These are phyloP conservation scores for Plicaturopsis crispa DNA, from an alignment of 768 basidiomycete genomes.

Conservation along the genomic window DNA sequence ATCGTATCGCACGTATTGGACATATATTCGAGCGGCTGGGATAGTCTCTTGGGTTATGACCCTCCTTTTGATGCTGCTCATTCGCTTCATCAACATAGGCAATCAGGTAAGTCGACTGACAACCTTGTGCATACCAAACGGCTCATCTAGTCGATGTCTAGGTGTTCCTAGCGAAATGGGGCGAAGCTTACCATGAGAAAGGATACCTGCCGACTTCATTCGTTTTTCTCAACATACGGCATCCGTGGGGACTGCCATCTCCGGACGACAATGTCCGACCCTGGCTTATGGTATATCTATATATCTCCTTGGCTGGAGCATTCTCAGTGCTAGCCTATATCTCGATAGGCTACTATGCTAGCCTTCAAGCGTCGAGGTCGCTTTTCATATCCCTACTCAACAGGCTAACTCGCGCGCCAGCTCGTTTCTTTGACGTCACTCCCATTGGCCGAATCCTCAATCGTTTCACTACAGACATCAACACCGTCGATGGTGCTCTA, in stretches of 20 bases:
- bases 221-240: conserved; percentile 10
- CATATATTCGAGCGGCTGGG: conserved; percentile 59
- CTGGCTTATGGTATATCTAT: conserved; percentile 59
- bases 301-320: conserved; percentile 54
- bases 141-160: conserved; percentile 15
- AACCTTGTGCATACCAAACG: background rate
- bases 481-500: conserved; percentile 61
- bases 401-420: conserved; percentile 52
- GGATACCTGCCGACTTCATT: conserved; percentile 3
- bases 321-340: conserved; percentile 47
- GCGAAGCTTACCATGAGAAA: conserved; percentile 50
- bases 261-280: conserved; percentile 54
- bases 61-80: conserved; percentile 41
- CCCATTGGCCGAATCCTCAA: conserved; percentile 76
- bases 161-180: conserved; percentile 65
- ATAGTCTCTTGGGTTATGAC: conserved; percentile 47
- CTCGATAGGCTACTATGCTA: conserved; percentile 59
- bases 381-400: conserved; percentile 49
- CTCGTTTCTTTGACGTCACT: conserved; percentile 66
- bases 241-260: conserved; percentile 49
- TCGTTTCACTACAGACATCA: conserved; percentile 73
- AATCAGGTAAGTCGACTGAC: conserved; percentile 40
- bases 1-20: conserved; percentile 48
- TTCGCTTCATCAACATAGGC: conserved; percentile 45
- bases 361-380: conserved; percentile 55